Conservation (phyloP, 441 rosid genomes). For the Gossypium davidsonii region DNA sequence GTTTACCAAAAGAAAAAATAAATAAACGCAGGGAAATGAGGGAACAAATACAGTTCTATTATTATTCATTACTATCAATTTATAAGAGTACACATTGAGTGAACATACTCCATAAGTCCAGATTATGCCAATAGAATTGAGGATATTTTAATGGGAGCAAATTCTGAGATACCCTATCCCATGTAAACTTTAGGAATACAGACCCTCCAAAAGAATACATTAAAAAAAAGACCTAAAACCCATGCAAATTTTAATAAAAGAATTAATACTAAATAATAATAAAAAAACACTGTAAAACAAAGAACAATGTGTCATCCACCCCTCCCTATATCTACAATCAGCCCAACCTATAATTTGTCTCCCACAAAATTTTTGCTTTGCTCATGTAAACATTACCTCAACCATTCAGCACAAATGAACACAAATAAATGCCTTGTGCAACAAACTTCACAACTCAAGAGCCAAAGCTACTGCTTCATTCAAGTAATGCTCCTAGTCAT, state of each 20-base stretch:
- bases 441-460: neutral
- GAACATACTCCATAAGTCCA: neutral
- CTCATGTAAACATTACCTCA: too few relatives aligned
- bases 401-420: too few relatives aligned
- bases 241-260: neutral
- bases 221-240: neutral
- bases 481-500: slow-evolving; percentile 25
- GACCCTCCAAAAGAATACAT: neutral
- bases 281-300: neutral
- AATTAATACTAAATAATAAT: neutral
- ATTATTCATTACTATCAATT: neutral
- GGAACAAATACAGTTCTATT: neutral
- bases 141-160: neutral
- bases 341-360: too few relatives aligned
- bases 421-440: neutral
- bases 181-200: neutral
- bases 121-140: neutral
- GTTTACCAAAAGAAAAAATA: too few relatives aligned
- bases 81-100: neutral
- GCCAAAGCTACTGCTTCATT: slow-evolving; percentile 14
- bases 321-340: too few relatives aligned
- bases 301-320: neutral
- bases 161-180: neutral
- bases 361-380: too few relatives aligned
- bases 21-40: too few relatives aligned